Evolutionary conservation across 192 early-diverging fungal genomes (phyloP).

Genomic region (Cetraspora pellucida): DNA sequence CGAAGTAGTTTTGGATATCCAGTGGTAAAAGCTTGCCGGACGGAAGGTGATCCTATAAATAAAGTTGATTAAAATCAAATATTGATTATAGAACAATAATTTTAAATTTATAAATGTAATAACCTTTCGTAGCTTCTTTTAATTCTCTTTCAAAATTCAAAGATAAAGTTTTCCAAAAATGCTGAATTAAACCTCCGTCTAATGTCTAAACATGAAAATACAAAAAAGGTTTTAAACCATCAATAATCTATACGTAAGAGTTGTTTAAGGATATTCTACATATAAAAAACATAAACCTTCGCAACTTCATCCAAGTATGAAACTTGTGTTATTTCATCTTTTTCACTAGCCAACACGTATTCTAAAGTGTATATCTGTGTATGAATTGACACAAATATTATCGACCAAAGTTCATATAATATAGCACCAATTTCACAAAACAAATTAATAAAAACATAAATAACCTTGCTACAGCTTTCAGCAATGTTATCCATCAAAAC

Average conservation of each 20-base stretch:
- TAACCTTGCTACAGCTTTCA: conserved; percentile 57
- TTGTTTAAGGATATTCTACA: background rate
- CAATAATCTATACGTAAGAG: background rate
- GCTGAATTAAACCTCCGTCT: conserved; percentile 54
- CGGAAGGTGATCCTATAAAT: conserved; percentile 49
- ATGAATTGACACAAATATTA: background rate
- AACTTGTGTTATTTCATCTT: conserved; percentile 51
- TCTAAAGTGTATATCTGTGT: conserved; percentile 54
- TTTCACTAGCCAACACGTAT: conserved; percentile 52
- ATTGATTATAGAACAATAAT: background rate
- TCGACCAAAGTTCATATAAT: background rate
- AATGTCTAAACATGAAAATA: conserved; percentile 37
- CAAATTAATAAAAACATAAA: conserved; percentile 10
- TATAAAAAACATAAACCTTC: conserved; percentile 39
- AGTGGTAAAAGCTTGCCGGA: conserved; percentile 56
- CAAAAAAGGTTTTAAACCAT: background rate
- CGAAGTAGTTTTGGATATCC: conserved; percentile 56
- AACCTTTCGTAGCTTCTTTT: conserved; percentile 55
- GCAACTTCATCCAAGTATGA: conserved; percentile 55
- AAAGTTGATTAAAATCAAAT: background rate
- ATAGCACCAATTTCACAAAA: background rate
- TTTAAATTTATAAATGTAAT: background rate
- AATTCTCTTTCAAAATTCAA: conserved; percentile 56
- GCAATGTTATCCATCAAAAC: conserved; percentile 54
- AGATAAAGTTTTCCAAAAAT: conserved; percentile 58